phyloP scores from a whole-genome alignment of 1,139 yeast genomes.

The Sporopachydermia cereana region DNA sequence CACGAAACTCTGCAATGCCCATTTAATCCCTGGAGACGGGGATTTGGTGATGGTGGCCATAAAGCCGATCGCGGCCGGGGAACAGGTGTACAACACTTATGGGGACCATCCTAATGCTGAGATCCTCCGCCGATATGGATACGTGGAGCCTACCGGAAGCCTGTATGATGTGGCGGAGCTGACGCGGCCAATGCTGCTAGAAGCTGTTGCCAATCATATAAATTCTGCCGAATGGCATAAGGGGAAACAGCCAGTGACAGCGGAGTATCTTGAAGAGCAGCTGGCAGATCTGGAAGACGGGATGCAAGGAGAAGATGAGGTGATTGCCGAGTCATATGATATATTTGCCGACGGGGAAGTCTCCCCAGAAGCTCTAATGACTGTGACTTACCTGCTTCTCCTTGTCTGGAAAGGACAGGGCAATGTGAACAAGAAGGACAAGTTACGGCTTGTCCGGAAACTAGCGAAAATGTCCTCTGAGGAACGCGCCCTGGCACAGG shows the following conservation, averaged over 20 bases:
- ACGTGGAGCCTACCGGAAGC: constrained; percentile 69
- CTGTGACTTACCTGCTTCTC: constrained; percentile 9
- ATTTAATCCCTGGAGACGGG: constrained; percentile 33
- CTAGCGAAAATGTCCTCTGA: constrained; percentile 13
- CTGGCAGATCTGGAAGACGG: constrained; percentile 7
- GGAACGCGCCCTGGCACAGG: constrained; percentile 13
- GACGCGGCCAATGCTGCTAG: constrained; percentile 10
- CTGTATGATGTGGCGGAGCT: constrained; percentile 76
- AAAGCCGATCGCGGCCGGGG: constrained; percentile 47
- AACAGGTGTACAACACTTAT: constrained; percentile 78
- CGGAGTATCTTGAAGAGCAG: constrained; percentile 11
- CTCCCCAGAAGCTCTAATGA: constrained; percentile 12
- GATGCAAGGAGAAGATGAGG: constrained; percentile 15
- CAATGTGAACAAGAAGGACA: constrained; percentile 9
- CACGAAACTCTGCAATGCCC: constrained; percentile 68
- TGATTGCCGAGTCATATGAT: constrained; percentile 24
- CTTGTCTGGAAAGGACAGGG: constrained; percentile 4
- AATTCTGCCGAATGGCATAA: constrained; percentile 7
- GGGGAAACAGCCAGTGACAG: constrained; percentile 9
- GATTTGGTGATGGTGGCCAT: constrained; percentile 58
- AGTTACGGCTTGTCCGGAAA: constrained; percentile 11
- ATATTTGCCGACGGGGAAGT: constrained; percentile 16
- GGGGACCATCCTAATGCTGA: constrained; percentile 89
- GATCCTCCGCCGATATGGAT: constrained; percentile 80
- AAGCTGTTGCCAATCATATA: constrained; percentile 9